Conservation (phyloP, 1,284 basidiomycete species). For the Cryptococcus hybrid region DNA sequence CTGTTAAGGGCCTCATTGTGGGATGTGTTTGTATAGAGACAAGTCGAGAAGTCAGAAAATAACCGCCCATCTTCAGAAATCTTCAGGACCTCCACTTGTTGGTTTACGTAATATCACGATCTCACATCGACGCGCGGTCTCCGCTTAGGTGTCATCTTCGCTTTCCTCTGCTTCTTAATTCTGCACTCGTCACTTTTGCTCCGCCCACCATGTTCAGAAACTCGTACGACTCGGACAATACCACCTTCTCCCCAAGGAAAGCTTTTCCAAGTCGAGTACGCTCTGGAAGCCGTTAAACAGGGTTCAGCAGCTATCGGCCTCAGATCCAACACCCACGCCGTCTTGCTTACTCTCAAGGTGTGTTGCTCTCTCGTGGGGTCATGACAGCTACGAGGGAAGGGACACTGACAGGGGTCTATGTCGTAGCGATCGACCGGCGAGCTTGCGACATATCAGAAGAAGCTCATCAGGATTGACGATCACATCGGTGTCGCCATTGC, state of each 20-base stretch:
- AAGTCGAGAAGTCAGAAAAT: background rate
- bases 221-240: slow-evolving; percentile 95
- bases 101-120: background rate
- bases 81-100: slow-evolving; percentile 10
- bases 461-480: slow-evolving; percentile 99
- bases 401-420: background rate
- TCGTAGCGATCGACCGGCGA: slow-evolving; percentile 93
- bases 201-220: slow-evolving; percentile 71
- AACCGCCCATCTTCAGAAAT: background rate
- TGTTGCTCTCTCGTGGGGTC: slow-evolving; percentile 13
- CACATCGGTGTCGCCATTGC: slow-evolving; percentile 99
- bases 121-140: background rate
- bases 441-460: slow-evolving; percentile 97
- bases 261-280: slow-evolving; percentile 91
- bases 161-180: background rate
- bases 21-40: background rate
- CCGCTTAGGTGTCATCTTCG: background rate
- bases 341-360: slow-evolving; percentile 90
- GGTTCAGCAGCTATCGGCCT: slow-evolving; percentile 97
- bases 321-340: slow-evolving; percentile 90
- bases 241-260: slow-evolving; percentile 66
- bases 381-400: background rate
- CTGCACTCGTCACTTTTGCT: background rate
- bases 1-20: slow-evolving; percentile 46
- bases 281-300: slow-evolving; percentile 98